Evolutionary conservation across 345 rosid species (phyloP), one percentile per base, ranked within the genome.

Genomic region (Melastoma malabathricum): DNA sequence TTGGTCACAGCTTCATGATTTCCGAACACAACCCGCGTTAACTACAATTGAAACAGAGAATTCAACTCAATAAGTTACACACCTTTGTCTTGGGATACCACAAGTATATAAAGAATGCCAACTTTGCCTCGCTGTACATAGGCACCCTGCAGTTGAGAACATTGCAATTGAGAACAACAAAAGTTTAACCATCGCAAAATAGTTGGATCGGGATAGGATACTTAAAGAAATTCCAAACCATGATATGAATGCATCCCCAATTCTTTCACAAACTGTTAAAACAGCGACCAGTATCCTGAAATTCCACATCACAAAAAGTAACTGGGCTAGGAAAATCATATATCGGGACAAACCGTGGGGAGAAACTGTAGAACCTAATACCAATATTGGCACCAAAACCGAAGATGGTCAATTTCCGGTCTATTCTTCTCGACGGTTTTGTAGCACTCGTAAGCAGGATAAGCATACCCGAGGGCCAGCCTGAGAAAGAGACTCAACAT

Each of bases 331-430:
- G 5, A 14, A 12, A 20, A 31, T 20, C 17, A 46, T 14, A 10
- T 12, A 25, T 18, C 16, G 16, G 15, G 20, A 2, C 5, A 45
- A 20, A 52, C 17, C 12, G 29, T 13, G 20, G 34, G 16, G n/a
- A 15, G 34, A 16, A 65, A 23, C 43, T 4, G 31, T 14, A 8
- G 43, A 17, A 43, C 16, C 19, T 17, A 22, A 57, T 65, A 70
- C 85, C 85, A 79, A 57, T 79, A 79, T 67, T 68, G 85, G 73
- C 85, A 79, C 85, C 85, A 79, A 60, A 79, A 79, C 9, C 69
- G 75, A 19, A 79, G 85, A 15, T 73, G 79, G 52, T 79, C 85
- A 1, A 79, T 73, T 59, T 75, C 81, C 3, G 85, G 85, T 48
- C 64, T 75, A 56, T 73, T 79, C 73, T 27, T 68, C 44, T 75